Conservation (phyloP, 2,329 filamentous ascomycete genomes). For the Sporothrix brunneoviolacea region DNA sequence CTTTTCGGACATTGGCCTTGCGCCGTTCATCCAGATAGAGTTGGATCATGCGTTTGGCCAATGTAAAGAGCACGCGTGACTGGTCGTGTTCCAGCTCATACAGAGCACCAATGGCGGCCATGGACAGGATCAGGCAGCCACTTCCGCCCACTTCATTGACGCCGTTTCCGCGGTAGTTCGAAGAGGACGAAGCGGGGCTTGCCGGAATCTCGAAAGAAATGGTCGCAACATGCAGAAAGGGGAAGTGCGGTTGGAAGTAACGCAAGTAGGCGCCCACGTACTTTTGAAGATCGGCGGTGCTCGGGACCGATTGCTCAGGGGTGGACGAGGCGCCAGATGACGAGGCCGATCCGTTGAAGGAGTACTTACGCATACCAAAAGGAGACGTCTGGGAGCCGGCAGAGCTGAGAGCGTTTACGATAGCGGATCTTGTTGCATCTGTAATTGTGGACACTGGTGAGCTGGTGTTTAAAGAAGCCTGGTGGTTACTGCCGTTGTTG, state of each 20-base stretch:
- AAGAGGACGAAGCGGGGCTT: slow-evolving; percentile 42
- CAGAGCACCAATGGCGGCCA: slow-evolving; percentile 66
- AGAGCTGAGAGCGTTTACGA: slow-evolving; percentile 50
- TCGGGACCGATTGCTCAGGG: slow-evolving; percentile 57
- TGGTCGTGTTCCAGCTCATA: slow-evolving; percentile 78
- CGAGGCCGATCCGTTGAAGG: slow-evolving; percentile 49
- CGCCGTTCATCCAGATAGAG: slow-evolving; percentile 86
- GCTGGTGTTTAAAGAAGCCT: slow-evolving; percentile 36
- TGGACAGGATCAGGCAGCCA: slow-evolving; percentile 78
- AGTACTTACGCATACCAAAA: slow-evolving; percentile 58
- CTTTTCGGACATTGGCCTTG: slow-evolving; percentile 70
- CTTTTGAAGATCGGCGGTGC: slow-evolving; percentile 77
- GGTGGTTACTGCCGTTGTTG: slow-evolving; percentile 25
- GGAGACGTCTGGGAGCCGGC: slow-evolving; percentile 42
- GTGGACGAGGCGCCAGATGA: slow-evolving; percentile 47
- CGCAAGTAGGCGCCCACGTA: slow-evolving; percentile 86
- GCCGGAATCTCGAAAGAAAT: slow-evolving; percentile 72
- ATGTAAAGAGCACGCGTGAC: slow-evolving; percentile 82
- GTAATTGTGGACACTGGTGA: slow-evolving; percentile 59
- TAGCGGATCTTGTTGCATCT: slow-evolving; percentile 56
- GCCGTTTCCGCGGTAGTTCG: slow-evolving; percentile 50
- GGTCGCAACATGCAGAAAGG: slow-evolving; percentile 89
- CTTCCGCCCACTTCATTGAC: slow-evolving; percentile 56
- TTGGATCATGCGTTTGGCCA: slow-evolving; percentile 92
- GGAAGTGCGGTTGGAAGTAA: slow-evolving; percentile 89